Base-by-base conservation (phyloP, 2,329 filamentous ascomycete species). In the Pseudogymnoascus sp. region DNA sequence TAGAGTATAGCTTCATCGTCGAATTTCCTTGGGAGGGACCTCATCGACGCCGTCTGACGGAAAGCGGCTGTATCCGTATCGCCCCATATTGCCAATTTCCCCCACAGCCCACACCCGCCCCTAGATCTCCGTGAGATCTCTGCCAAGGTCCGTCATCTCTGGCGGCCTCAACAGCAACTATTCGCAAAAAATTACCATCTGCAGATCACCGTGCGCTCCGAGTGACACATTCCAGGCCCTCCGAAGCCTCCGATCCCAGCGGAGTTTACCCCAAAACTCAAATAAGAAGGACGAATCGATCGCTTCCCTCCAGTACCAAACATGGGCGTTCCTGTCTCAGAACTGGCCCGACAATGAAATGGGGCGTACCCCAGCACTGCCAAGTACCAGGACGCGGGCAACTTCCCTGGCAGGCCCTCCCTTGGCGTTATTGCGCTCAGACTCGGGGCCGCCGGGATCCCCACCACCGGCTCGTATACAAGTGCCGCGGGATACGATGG, bases 281-380 rank as follows among this genome's bases (percentile, higher is more conserved):
- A 50, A 56, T 16, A 56, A 16, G 46, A 34, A 5, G 2, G 28
- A 3, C 50, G 28, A 18, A 12, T 56, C 4, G 14, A 18, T 56
- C 50, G n/a, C 4, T 56, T 2, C 10, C 12, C n/a, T 6, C 8
- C 28, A 31, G 28, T 31, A 31, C 28, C 28, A 31, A 31, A 4
- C 4, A 34, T 34, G 50, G 10, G 25, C 50, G 25, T 31, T 11
- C 8, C 10, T 34, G 28, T 34, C 50, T 18, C n/a, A 14, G 25
- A 56, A n/a, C 18, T 34, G 25, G 50, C n/a, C 50, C 50, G 50
- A 56, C 28, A 31, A 56, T 56, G 50, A 56, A 34, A 56, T 34
- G 50, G n/a, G 28, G 50, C 50, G 25, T 34, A 34, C 28, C 50
- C 50, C 50, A n/a, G 25, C 28, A 2, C n/a, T 18, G 25, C 50